These are phyloP conservation scores for Plasmodium cynomolgi DNA, from an alignment of 169 alveolate species.

Conservation along the genomic window DNA sequence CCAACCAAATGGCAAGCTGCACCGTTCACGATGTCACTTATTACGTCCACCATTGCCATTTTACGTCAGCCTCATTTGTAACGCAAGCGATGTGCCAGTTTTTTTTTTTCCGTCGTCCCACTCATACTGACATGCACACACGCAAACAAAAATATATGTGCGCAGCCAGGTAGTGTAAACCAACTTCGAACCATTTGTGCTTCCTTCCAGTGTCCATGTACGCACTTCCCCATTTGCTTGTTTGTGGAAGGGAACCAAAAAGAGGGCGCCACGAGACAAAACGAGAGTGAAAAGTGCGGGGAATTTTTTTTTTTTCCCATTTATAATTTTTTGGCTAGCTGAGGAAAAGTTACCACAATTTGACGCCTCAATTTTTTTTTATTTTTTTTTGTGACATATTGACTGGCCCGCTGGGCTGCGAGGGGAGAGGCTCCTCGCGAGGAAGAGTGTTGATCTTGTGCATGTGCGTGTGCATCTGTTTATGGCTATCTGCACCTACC, in stretches of 20 bases:
- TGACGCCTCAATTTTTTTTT: neutral
- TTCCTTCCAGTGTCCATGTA: neutral
- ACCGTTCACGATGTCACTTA: neutral
- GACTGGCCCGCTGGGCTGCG: neutral
- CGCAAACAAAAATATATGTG: neutral
- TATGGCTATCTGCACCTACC: neutral
- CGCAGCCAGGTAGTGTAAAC: neutral
- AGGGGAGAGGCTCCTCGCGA: neutral
- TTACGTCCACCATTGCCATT: neutral
- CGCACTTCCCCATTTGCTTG: neutral
- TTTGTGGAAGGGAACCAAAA: neutral
- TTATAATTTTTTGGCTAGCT: neutral
- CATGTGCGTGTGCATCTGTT: too few species aligned
- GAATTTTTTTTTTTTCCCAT: neutral
- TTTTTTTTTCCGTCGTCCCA: neutral
- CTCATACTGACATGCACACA: neutral
- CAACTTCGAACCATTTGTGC: neutral
- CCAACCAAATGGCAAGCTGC: neutral
- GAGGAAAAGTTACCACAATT: neutral
- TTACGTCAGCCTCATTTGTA: neutral
- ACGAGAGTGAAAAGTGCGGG: neutral
- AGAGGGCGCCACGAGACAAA: neutral
- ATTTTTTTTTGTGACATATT: neutral
- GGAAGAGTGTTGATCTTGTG: neutral
- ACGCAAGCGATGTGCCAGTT: neutral